Conservation (phyloP, 495 filamentous ascomycete genomes). For the Neurospora africana region DNA sequence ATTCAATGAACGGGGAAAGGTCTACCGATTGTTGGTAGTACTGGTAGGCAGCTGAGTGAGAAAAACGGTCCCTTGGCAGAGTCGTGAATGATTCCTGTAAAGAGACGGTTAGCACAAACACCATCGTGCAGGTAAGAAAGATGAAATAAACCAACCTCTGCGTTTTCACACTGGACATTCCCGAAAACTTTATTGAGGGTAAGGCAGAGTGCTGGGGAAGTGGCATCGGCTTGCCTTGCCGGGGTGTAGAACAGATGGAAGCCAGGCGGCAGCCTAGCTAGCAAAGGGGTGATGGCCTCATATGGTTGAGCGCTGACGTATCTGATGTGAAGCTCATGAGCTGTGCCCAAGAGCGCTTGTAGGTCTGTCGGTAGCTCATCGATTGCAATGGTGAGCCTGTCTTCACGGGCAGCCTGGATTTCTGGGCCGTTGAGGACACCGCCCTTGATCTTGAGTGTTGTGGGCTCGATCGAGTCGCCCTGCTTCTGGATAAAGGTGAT, state of each 20-base stretch:
- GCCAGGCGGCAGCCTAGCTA: slow-evolving; percentile 64
- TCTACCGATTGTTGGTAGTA: slow-evolving; percentile 54
- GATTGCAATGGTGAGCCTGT: slow-evolving; percentile 62
- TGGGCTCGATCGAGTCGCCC: slow-evolving; percentile 49
- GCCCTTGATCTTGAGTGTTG: slow-evolving; percentile 42
- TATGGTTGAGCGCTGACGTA: slow-evolving; percentile 57
- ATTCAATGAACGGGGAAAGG: slow-evolving; percentile 45
- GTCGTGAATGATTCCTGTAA: slow-evolving; percentile 56
- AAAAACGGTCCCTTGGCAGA: slow-evolving; percentile 53
- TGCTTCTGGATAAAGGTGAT: slow-evolving; percentile 66
- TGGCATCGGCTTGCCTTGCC: slow-evolving; percentile 18
- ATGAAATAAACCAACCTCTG: slow-evolving; percentile 28
- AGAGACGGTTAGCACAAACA: slow-evolving; percentile 1
- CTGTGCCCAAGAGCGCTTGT: slow-evolving; percentile 48
- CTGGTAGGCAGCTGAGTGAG: slow-evolving; percentile 54
- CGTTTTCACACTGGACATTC: slow-evolving; percentile 40
- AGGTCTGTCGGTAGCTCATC: slow-evolving; percentile 66
- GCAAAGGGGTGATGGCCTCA: slow-evolving; percentile 53
- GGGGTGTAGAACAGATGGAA: slow-evolving; percentile 76
- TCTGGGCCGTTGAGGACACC: slow-evolving; percentile 43
- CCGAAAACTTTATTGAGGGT: slow-evolving; percentile 54
- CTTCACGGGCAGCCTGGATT: slow-evolving; percentile 62
- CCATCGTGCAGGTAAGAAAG: background rate
- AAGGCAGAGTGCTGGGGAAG: slow-evolving; percentile 46
- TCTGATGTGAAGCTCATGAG: slow-evolving; percentile 67